Evolutionary conservation across 805 yeast genomes (phyloP).

Genomic region (Yarrowia deformans): DNA sequence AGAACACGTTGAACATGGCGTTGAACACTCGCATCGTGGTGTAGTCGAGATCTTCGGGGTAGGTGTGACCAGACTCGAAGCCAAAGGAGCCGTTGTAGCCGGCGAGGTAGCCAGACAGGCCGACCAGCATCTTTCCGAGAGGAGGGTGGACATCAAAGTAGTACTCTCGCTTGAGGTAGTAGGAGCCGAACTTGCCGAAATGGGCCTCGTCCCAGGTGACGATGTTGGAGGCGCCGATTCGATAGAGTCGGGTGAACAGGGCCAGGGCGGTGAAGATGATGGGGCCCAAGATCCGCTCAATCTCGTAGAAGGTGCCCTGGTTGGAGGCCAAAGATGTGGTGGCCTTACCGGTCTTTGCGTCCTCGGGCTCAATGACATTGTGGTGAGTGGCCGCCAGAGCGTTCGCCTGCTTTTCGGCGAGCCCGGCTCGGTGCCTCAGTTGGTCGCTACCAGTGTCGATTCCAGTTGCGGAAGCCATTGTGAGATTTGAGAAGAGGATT

Average conservation of each 20-base stretch:
- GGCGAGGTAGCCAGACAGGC: slow-evolving; percentile 83
- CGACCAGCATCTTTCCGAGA: slow-evolving; percentile 90
- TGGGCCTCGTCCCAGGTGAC: slow-evolving; percentile 99
- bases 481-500: not conserved
- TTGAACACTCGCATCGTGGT: slow-evolving; percentile 85
- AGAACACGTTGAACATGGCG: slow-evolving; percentile 79
- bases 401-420: slow-evolving; percentile 22
- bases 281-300: slow-evolving; percentile 41
- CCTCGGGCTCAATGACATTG: slow-evolving; percentile 34
- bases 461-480: slow-evolving; percentile 38
- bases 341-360: slow-evolving; percentile 8
- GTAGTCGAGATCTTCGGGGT: slow-evolving; percentile 79
- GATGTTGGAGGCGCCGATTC: slow-evolving; percentile 68
- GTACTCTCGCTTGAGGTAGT: slow-evolving; percentile 85
- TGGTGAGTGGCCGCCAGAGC: slow-evolving; percentile 19
- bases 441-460: slow-evolving; percentile 38
- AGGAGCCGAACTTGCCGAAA: slow-evolving; percentile 95
- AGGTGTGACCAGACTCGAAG: slow-evolving; percentile 80
- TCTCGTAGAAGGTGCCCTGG: slow-evolving; percentile 30
- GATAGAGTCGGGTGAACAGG: slow-evolving; percentile 62
- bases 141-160: slow-evolving; percentile 99
- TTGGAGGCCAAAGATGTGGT: not conserved
- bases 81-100: slow-evolving; percentile 89
- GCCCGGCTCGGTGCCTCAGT: slow-evolving; percentile 36
- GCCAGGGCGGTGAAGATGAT: slow-evolving; percentile 59